These are phyloP conservation scores for Pseudotulostoma volvatum DNA, from an alignment of 495 filamentous ascomycete genomes.

Conservation along the genomic window DNA sequence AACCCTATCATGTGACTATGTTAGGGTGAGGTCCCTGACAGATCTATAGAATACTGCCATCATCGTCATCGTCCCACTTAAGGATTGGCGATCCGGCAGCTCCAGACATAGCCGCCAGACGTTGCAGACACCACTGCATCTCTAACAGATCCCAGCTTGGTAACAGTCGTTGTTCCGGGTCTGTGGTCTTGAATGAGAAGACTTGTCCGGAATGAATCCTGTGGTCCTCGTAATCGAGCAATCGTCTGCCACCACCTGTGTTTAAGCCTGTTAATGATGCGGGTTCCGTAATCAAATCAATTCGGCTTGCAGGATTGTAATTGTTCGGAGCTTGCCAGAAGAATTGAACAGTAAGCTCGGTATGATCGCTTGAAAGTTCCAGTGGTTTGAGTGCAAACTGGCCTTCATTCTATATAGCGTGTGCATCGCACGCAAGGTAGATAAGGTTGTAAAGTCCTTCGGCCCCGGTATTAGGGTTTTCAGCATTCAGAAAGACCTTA, in stretches of 20 bases:
- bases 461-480: background rate
- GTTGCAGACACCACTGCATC: conserved; percentile 2
- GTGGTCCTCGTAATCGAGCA: background rate
- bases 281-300: background rate
- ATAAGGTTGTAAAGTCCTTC: conserved; percentile 1
- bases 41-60: too few relatives aligned
- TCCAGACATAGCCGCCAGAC: conserved; percentile 7
- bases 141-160: background rate
- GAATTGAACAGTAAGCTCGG: background rate
- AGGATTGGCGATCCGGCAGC: conserved; percentile 16
- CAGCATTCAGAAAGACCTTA: background rate
- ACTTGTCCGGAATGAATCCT: background rate
- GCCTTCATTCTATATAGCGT: background rate
- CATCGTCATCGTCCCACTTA: conserved; percentile 9
- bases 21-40: too few relatives aligned
- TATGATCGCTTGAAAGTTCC: background rate
- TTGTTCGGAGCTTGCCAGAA: background rate
- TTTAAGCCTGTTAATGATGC: background rate
- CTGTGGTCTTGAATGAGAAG: background rate
- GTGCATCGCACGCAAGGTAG: conserved; percentile 1
- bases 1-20: too few relatives aligned
- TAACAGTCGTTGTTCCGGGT: background rate
- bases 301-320: background rate
- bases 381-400: conserved; percentile 1
- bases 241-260: too few relatives aligned